Evolutionary conservation across 306 rosid genomes (phyloP), one percentile per base, ranked within the genome.

Genomic region (Amphicarpaea edgeworthii): DNA sequence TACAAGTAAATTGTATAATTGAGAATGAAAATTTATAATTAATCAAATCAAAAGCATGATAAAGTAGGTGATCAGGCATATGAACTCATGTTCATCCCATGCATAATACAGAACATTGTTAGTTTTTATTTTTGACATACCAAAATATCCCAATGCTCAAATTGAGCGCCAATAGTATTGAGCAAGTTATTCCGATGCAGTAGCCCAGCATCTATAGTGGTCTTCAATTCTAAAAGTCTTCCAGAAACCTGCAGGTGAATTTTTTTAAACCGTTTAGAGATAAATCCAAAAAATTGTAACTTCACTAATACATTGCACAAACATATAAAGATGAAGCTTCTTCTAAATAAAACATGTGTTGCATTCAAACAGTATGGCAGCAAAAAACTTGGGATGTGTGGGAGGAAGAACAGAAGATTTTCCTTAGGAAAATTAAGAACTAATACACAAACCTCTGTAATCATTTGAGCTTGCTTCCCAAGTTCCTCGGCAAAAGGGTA

Each of bases 401-500:
- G 3, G 30, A 3, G 15, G 24, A 28, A 6, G 23, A 19, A 10
- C 4, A 28, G 40, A 79, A 64, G 62, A 43, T 65, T 70, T 65
- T 77, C 40, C 38, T 83, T 26, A 57, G 32, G 30, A 68, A 60
- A 77, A 58, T 68, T 76, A 26, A 72, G 59, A 81, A 63, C 37
- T n/a, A 53, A 62, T 72, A 58, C 12, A 40, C 86, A 49, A 70
- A 85, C 88, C 88, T 85, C 86, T 16, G 79, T 53, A 79, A 82
- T 79, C 88, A 85, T 82, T 79, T 85, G 86, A 45, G 67, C 60
- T 79, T 85, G 88, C 51, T 85, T 85, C 59, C 80, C 82, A 42
- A 82, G 53, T 64, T 85, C 97, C 87, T 95, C 98, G 11, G 87
- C 62, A 79, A 92, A 95, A 50, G 98, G 89, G 82, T 95, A 95